These are phyloP conservation scores for Acacia crassicarpa DNA, from an alignment of 306 rosid genomes.

Conservation along the genomic window DNA sequence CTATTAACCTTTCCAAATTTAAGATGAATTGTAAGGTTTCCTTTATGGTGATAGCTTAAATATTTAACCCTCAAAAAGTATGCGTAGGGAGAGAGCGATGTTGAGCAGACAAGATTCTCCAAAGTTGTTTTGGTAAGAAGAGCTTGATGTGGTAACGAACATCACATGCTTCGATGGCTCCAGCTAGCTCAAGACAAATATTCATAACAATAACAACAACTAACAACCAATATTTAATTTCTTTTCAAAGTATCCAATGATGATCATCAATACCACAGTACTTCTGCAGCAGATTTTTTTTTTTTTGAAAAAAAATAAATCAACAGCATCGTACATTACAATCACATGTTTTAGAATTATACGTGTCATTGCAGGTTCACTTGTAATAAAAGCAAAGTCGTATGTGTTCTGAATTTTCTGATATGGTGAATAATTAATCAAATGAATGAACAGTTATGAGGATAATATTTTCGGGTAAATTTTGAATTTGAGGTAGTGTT, in stretches of 20 bases:
- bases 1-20: too few relatives aligned
- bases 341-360: background rate
- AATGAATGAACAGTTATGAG: background rate
- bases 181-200: background rate
- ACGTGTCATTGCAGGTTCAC: background rate
- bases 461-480: background rate
- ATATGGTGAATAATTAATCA: background rate
- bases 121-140: too few relatives aligned
- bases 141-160: background rate
- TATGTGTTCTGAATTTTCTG: background rate
- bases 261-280: background rate
- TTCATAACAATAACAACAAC: background rate
- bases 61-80: too few relatives aligned
- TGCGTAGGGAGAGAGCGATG: too few relatives aligned
- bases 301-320: too few relatives aligned
- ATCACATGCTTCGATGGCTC: background rate
- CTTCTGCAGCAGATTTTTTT: background rate
- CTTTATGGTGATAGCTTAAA: too few relatives aligned
- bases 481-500: background rate
- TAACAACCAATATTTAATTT: background rate
- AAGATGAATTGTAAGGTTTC: too few relatives aligned
- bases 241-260: background rate
- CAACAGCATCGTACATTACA: background rate
- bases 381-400: background rate
- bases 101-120: too few relatives aligned